Percentiles rank a stretch among this genome's conserved stretches.
phyloP scores from a whole-genome alignment of 73 alveolate genomes.

The Paramecium bursaria region DNA sequence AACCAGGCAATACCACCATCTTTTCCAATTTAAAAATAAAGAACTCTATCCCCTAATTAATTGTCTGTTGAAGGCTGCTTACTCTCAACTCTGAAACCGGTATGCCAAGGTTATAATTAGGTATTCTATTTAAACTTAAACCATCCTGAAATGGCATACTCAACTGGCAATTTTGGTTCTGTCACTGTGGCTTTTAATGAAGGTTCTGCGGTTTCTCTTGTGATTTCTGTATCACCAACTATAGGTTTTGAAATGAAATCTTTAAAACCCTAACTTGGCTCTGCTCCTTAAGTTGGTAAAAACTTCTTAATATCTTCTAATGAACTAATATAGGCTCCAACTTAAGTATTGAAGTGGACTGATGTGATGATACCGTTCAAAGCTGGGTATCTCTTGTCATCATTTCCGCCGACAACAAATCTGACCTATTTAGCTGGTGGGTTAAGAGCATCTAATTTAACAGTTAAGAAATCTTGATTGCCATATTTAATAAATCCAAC shows the following conservation, averaged over 20 bases:
- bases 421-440: constrained; percentile 44
- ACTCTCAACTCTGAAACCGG: constrained; percentile 3
- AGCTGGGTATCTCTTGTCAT: constrained; percentile 45
- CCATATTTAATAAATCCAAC: constrained; percentile 1
- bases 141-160: constrained; percentile 47
- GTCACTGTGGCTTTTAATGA: not conserved
- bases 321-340: constrained; percentile 23
- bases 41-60: constrained; percentile 28
- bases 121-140: not conserved
- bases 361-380: constrained; percentile 25
- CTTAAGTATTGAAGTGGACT: not conserved
- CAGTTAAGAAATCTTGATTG: not conserved
- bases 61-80: constrained; percentile 25
- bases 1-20: constrained; percentile 35
- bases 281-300: constrained; percentile 3
- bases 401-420: constrained; percentile 31
- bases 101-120: constrained; percentile 24
- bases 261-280: constrained; percentile 11
- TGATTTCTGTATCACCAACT: constrained; percentile 10
- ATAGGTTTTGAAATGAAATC: constrained; percentile 16
- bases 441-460: constrained; percentile 1
- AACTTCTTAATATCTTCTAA: constrained; percentile 21
- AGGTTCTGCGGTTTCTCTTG: constrained; percentile 9
- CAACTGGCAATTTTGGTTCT: constrained; percentile 27
- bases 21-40: constrained; percentile 25